phyloP scores from a whole-genome alignment of 345 rosid species.

The Eutrema heterophyllum region DNA sequence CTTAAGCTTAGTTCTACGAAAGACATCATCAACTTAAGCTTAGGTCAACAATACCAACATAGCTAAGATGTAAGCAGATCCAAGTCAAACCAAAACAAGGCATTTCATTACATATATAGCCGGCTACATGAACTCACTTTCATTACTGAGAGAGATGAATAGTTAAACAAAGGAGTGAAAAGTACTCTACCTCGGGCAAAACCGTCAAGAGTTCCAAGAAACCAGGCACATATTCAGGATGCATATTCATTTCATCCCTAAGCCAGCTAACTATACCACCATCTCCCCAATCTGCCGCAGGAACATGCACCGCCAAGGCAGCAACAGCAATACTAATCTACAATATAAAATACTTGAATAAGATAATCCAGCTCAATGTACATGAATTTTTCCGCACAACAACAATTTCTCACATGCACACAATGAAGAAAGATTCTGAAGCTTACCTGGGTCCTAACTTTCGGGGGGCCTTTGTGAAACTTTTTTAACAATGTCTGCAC shows the following conservation, averaged over 20 bases:
- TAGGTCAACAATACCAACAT: constrained; percentile 6
- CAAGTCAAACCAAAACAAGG: constrained; percentile 5
- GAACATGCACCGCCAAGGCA: constrained; percentile 98
- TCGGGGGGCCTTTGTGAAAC: constrained; percentile 94
- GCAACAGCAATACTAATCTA: constrained; percentile 99
- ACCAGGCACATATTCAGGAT: constrained; percentile 91
- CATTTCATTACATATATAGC: constrained; percentile 10
- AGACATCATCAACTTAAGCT: constrained; percentile 1
- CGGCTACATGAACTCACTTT: neutral
- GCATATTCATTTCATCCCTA: constrained; percentile 84
- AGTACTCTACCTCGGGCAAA: constrained; percentile 79
- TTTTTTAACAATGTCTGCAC: constrained; percentile 84
- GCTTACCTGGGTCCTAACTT: constrained; percentile 95
- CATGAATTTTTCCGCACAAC: neutral
- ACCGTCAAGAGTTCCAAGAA: constrained; percentile 95
- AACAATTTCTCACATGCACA: neutral
- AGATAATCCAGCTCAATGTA: constrained; percentile 1
- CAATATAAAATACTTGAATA: constrained; percentile 31
- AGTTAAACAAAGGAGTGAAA: neutral
- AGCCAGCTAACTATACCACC: constrained; percentile 95
- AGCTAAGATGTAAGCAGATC: neutral
- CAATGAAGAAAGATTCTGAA: neutral
- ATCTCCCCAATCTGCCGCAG: constrained; percentile 94
- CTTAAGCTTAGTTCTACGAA: constrained; percentile 7
- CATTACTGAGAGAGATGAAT: neutral